Evolutionary conservation across 306 rosid genomes (phyloP), one percentile per base, ranked within the genome.

Genomic region (Cicer arietinum): DNA sequence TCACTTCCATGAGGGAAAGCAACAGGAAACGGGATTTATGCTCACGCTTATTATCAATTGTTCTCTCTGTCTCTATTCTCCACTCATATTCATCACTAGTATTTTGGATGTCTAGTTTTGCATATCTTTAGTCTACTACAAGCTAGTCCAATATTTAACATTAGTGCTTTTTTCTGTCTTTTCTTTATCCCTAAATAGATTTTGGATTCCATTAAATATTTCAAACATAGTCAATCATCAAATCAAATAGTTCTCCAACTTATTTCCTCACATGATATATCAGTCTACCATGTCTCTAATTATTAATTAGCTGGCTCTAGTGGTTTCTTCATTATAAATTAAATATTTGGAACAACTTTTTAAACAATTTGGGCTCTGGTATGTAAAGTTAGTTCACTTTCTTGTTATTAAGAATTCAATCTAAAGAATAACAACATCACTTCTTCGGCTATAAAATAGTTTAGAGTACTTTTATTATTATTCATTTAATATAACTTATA

Each of bases 41-140:
- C 72, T 79, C 88, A 84, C 86, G 83, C 90, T 82, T 71, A 82
- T 79, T 72, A 80, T 86, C 65, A 76, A 76, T 76, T 67, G 50
- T 42, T 52, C 63, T 52, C 63, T 42, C 12, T 73, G 14, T 63
- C 77, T 80, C 71, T 77, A 50, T 51, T 58, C 70, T 66, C 85
- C 85, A 83, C 81, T 83, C 40, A 54, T 69, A 70, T 67, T 59
- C 53, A 57, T 68, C 82, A 81, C 85, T 69, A 53, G 78, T 84
- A 30, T 59, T 58, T 11, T 25, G 52, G 52, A 63, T 83, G 69
- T 77, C 67, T 84, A 74, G 40, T 65, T 76, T 50, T 63, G 35
- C 7, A 8, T 54, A 48, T 81, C 17, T 52, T 77, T 68, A 81
- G 56, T 78, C 17, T 64, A 73, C 69, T 69, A 46, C 14, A 81